A percentile compares a stretch with the other conserved stretches of the same genome.
Evolutionary conservation across 345 rosid species (phyloP).

Genomic region (Camelina neglecta): DNA sequence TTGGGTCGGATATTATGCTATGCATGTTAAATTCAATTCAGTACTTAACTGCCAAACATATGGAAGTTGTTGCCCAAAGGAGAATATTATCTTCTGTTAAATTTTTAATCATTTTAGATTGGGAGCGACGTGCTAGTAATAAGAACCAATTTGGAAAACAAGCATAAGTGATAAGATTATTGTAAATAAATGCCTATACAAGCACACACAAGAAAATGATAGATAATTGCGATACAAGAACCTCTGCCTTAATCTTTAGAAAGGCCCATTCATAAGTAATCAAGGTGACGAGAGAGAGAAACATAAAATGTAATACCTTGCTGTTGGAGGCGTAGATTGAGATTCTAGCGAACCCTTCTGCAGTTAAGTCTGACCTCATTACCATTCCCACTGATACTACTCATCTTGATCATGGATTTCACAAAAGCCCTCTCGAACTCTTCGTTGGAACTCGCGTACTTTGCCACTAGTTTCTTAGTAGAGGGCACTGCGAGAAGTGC

Average conservation of each 20-base stretch:
- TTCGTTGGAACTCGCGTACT: constrained; percentile 55
- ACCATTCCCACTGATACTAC: constrained; percentile 68
- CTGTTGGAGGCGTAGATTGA: neutral
- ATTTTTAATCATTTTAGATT: neutral
- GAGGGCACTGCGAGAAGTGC: constrained; percentile 59
- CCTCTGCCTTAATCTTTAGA: constrained; percentile 10
- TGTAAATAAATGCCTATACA: neutral
- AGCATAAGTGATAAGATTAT: no score
- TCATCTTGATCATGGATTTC: constrained; percentile 86
- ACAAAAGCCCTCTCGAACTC: constrained; percentile 66
- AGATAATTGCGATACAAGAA: constrained; percentile 9
- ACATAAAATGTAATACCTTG: constrained; percentile 9
- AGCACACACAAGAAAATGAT: constrained; percentile 7
- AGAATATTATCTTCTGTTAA: neutral
- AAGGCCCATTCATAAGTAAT: neutral
- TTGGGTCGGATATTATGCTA: constrained; percentile 23
- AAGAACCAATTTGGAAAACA: no score
- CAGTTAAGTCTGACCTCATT: constrained; percentile 80
- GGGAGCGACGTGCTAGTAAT: neutral
- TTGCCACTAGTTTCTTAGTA: constrained; percentile 59
- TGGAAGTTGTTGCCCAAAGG: neutral
- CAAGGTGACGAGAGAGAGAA: neutral
- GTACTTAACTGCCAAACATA: constrained; percentile 9
- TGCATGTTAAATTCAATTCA: neutral
- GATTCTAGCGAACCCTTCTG: constrained; percentile 48